Evolutionary conservation across 148 eudicot species (phyloP).

Genomic region (Persicaria tinctoria): DNA sequence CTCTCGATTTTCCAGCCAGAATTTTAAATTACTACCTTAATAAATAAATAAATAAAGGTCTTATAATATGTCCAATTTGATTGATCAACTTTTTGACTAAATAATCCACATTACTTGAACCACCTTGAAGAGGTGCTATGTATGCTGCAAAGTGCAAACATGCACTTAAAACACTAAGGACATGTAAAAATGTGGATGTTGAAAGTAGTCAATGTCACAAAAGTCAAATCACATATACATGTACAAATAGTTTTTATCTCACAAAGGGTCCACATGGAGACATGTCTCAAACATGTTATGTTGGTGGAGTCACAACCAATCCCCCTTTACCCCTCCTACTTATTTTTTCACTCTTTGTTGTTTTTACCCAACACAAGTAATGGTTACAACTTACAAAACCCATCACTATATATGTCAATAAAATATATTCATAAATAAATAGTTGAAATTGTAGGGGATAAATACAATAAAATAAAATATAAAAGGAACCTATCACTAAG

Average conservation of each 20-base stretch:
- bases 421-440: neutral
- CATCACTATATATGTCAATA: constrained; percentile 20
- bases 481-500: neutral
- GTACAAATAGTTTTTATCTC: neutral
- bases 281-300: constrained; percentile 64
- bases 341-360: constrained; percentile 14
- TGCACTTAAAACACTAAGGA: neutral
- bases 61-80: too few relatives aligned
- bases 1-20: too few relatives aligned
- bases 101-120: too few relatives aligned
- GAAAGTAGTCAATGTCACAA: constrained; percentile 8
- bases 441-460: too few relatives aligned
- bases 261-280: constrained; percentile 18
- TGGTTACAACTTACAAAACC: constrained; percentile 8
- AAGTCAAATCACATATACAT: neutral
- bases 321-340: neutral
- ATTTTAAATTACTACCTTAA: too few relatives aligned
- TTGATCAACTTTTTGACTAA: too few relatives aligned
- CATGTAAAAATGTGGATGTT: neutral
- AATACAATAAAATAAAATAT: too few relatives aligned
- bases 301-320: constrained; percentile 20
- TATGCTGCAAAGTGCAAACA: neutral
- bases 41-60: too few relatives aligned
- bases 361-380: constrained; percentile 16
- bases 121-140: neutral